Conservation (phyloP, 163 green algal species). For the Prototheca cutis region DNA sequence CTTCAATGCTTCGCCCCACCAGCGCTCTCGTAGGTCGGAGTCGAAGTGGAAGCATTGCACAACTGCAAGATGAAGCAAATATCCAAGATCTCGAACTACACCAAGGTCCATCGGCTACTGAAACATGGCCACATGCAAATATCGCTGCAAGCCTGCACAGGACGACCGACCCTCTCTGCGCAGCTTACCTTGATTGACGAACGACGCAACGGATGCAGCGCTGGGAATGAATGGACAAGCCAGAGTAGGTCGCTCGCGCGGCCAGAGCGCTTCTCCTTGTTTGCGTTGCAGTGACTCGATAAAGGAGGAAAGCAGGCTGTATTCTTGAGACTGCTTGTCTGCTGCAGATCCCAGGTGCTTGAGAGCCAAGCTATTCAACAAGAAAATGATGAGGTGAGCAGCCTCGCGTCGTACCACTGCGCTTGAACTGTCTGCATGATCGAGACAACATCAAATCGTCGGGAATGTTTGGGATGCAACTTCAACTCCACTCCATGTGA, state of each 20-base stretch:
- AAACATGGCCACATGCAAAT: too few relatives aligned
- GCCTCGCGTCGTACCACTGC: constrained; percentile 19
- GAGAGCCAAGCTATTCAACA: constrained; percentile 49
- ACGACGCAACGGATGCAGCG: constrained; percentile 20
- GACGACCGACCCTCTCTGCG: too few relatives aligned
- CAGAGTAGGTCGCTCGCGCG: constrained; percentile 44
- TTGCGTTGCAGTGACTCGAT: constrained; percentile 60
- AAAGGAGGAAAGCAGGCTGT: constrained; percentile 28
- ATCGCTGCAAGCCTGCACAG: too few relatives aligned
- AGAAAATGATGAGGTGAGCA: constrained; percentile 60
- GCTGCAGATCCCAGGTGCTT: constrained; percentile 23
- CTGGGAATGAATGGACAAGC: constrained; percentile 24
- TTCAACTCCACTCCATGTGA: too few relatives aligned
- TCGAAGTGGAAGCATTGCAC: constrained; percentile 40
- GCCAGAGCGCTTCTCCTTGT: constrained; percentile 54
- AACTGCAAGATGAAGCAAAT: constrained; percentile 3
- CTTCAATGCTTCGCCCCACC: constrained; percentile 63
- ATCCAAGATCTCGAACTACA: too few relatives aligned
- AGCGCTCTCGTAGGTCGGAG: constrained; percentile 45
- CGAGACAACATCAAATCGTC: too few relatives aligned
- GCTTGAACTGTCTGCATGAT: constrained; percentile 21
- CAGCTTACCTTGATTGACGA: constrained; percentile 28
- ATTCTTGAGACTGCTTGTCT: constrained; percentile 10
- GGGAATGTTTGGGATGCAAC: too few relatives aligned
- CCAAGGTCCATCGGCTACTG: too few relatives aligned